phyloP scores from a whole-genome alignment of 495 filamentous ascomycete genomes.

The Podospora pseudoanserina region DNA sequence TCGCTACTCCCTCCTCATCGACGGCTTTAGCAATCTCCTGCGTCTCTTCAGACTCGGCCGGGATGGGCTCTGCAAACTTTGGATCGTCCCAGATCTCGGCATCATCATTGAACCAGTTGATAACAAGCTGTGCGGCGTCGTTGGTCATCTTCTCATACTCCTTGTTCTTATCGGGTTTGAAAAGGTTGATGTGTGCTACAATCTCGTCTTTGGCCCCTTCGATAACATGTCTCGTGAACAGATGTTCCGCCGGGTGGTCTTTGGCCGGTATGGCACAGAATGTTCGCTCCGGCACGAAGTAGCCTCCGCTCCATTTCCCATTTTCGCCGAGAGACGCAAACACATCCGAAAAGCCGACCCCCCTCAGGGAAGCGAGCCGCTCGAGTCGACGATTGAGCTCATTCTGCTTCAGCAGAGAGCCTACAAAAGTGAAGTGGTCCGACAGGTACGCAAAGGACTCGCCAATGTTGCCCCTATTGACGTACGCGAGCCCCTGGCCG shows the following conservation, averaged over 20 bases:
- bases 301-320: conserved; percentile 51
- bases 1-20: conserved; percentile 27
- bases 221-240: conserved; percentile 5
- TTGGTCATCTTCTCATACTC: conserved; percentile 69
- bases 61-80: conserved; percentile 34
- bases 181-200: conserved; percentile 80
- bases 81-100: conserved; percentile 40
- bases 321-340: conserved; percentile 47
- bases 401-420: conserved; percentile 41
- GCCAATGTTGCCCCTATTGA: conserved; percentile 47
- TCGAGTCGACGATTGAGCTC: conserved; percentile 41
- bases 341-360: conserved; percentile 35
- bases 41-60: conserved; percentile 31
- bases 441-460: conserved; percentile 45
- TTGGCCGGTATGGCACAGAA: conserved; percentile 47
- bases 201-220: conserved; percentile 58
- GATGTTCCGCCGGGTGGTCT: conserved; percentile 2
- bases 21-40: conserved; percentile 39
- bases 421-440: conserved; percentile 49
- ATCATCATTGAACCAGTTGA: conserved; percentile 51
- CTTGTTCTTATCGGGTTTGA: conserved; percentile 69
- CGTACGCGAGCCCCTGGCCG: conserved; percentile 48
- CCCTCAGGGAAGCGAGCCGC: conserved; percentile 38
- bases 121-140: conserved; percentile 57
- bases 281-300: conserved; percentile 51